phyloP scores from a whole-genome alignment of 371 early-diverging fungal genomes.

The Mucor circinelloides region DNA sequence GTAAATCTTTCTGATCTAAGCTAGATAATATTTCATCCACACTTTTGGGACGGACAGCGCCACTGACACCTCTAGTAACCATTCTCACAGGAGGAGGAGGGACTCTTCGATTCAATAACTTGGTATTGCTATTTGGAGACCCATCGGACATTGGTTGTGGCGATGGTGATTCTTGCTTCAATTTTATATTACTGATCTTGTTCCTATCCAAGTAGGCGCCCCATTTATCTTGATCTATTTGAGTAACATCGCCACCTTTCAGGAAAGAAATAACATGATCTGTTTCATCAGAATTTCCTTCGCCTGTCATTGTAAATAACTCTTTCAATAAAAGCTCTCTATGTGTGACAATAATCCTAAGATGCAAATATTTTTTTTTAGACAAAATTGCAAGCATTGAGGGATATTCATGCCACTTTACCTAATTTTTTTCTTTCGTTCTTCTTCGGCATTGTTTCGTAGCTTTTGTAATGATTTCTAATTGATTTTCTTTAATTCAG shows the following conservation, averaged over 20 bases:
- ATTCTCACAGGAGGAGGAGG: constrained; percentile 71
- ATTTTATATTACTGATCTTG: constrained; percentile 27
- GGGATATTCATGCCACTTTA: constrained; percentile 3
- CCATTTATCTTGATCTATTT: constrained; percentile 42
- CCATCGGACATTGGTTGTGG: not conserved
- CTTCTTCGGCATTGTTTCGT: constrained; percentile 35
- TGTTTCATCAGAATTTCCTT: constrained; percentile 9
- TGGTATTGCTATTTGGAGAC: not conserved
- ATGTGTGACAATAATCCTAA: constrained; percentile 34
- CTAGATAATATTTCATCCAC: constrained; percentile 62
- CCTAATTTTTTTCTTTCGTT: constrained; percentile 36
- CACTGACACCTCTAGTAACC: constrained; percentile 74
- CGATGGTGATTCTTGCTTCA: constrained; percentile 11
- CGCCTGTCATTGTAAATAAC: constrained; percentile 37
- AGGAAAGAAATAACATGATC: constrained; percentile 31
- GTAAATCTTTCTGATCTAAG: constrained; percentile 23
- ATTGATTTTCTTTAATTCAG: not conserved
- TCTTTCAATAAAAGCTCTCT: constrained; percentile 38
- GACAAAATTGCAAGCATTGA: not conserved
- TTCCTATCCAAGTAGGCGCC: constrained; percentile 35
- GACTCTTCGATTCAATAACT: constrained; percentile 31
- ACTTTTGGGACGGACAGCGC: constrained; percentile 64
- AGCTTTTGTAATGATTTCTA: constrained; percentile 31
- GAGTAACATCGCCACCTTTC: constrained; percentile 33
- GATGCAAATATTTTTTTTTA: not conserved